phyloP scores from a whole-genome alignment of 192 early-diverging fungal genomes.

The Entomortierella chlamydospora region DNA sequence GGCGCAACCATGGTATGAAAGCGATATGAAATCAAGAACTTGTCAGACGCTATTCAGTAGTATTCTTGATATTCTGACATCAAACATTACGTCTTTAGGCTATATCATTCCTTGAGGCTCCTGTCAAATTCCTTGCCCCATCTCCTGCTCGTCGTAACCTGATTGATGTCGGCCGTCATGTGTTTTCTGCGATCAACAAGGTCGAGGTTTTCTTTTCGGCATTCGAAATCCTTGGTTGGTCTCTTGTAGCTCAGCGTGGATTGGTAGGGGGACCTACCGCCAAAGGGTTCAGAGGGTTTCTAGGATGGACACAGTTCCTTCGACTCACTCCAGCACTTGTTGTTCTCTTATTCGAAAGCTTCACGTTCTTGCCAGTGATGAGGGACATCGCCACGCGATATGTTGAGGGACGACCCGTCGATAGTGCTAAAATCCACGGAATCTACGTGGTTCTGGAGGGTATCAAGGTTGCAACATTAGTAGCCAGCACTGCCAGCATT shows the following conservation, averaged over 20 bases:
- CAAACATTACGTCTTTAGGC: conserved; percentile 9
- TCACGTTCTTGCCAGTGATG: conserved; percentile 31
- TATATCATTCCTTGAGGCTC: conserved; percentile 52
- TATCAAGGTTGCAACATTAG: conserved; percentile 23
- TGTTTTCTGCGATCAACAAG: conserved; percentile 54
- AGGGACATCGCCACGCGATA: conserved; percentile 10
- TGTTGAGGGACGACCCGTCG: conserved; percentile 28
- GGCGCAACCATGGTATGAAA: conserved; percentile 40
- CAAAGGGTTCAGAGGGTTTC: conserved; percentile 8
- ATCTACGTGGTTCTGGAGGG: conserved; percentile 33
- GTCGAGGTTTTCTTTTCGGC: conserved; percentile 46
- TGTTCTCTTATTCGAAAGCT: conserved; percentile 33
- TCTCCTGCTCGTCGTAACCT: conserved; percentile 22
- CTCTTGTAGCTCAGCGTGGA: conserved; percentile 23
- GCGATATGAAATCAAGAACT: not conserved
- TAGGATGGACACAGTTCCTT: conserved; percentile 10
- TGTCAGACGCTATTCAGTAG: not conserved
- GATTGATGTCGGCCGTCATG: conserved; percentile 54
- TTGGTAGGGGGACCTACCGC: not conserved
- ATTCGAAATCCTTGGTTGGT: conserved; percentile 50
- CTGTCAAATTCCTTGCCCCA: conserved; percentile 52
- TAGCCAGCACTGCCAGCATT: conserved; percentile 17
- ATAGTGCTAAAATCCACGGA: conserved; percentile 24
- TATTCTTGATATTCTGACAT: not conserved
- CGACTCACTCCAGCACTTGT: conserved; percentile 28